A percentile compares a stretch with the other conserved stretches of the same genome.
phyloP scores from a whole-genome alignment of 768 basidiomycete species.

The Lactifluus piperatus region DNA sequence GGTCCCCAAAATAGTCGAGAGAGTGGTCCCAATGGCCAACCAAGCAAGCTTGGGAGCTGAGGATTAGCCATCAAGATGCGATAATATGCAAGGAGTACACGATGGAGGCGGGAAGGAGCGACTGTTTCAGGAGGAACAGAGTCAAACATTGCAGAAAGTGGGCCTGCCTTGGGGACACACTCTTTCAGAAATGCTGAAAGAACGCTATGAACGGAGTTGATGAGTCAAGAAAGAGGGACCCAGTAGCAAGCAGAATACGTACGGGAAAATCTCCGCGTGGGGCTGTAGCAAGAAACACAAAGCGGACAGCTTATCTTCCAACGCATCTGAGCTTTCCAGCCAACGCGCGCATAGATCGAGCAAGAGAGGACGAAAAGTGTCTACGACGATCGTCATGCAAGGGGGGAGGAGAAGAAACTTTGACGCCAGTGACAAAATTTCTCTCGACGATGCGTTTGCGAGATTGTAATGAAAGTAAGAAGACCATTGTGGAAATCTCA shows the following conservation, averaged over 20 bases:
- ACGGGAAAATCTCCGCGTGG: conserved; percentile 69
- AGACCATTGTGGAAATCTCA: background rate
- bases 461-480: background rate
- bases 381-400: conserved; percentile 54
- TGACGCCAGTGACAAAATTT: conserved; percentile 38
- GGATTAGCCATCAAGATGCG: conserved; percentile 71
- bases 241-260: conserved; percentile 28
- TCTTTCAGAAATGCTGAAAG: conserved; percentile 42
- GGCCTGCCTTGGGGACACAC: conserved; percentile 41
- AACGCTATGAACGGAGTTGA: conserved; percentile 35
- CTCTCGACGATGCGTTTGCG: background rate
- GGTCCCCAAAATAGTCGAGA: conserved; percentile 38
- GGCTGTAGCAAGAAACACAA: conserved; percentile 57
- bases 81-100: conserved; percentile 69
- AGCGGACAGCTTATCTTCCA: conserved; percentile 46
- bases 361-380: conserved; percentile 65
- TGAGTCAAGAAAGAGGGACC: conserved; percentile 13
- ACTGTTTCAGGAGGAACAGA: conserved; percentile 26
- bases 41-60: conserved; percentile 48
- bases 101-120: conserved; percentile 48
- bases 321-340: conserved; percentile 46
- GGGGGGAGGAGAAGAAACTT: conserved; percentile 49
- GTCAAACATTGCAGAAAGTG: conserved; percentile 37
- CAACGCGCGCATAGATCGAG: conserved; percentile 77
- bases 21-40: conserved; percentile 48